Percentiles rank a stretch among this genome's conserved stretches.
Evolutionary conservation across 2,329 filamentous ascomycete genomes (phyloP).

Genomic region (Ilyonectria robusta): DNA sequence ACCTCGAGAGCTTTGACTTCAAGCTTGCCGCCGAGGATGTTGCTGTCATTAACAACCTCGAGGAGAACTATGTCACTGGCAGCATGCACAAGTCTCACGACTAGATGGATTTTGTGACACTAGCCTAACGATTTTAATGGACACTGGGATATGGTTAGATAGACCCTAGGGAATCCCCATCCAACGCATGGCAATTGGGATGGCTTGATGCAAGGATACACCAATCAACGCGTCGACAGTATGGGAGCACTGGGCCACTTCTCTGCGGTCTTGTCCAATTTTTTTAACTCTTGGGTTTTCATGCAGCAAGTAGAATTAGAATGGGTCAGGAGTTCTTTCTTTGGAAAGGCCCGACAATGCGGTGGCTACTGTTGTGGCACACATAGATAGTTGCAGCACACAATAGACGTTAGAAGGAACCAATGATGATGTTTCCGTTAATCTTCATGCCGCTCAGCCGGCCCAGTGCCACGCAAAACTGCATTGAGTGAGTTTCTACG

Average conservation of each 20-base stretch:
- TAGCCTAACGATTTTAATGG: too few relatives aligned
- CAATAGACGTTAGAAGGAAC: constrained; percentile 6
- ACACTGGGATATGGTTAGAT: constrained; percentile 9
- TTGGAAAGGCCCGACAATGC: neutral
- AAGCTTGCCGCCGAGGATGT: constrained; percentile 73
- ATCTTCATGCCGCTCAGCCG: neutral
- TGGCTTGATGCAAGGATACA: constrained; percentile 26
- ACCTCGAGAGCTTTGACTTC: constrained; percentile 74
- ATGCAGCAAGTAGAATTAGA: constrained; percentile 17
- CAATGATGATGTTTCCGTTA: constrained; percentile 12
- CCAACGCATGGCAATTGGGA: constrained; percentile 28
- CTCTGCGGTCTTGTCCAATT: constrained; percentile 22
- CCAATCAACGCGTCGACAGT: constrained; percentile 29
- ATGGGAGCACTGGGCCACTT: constrained; percentile 20
- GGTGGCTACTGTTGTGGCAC: neutral
- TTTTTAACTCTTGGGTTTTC: neutral
- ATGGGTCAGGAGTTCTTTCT: constrained; percentile 18
- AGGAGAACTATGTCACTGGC: constrained; percentile 81
- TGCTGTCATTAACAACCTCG: constrained; percentile 71
- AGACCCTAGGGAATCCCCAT: neutral
- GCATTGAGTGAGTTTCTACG: neutral
- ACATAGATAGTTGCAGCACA: constrained; percentile 3
- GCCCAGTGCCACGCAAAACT: neutral
- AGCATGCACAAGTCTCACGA: constrained; percentile 58
- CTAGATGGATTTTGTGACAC: constrained; percentile 41